Percentiles rank a stretch among this genome's conserved stretches.
phyloP scores from a whole-genome alignment of 305 asterid species.

The Nicotiana rustica region DNA sequence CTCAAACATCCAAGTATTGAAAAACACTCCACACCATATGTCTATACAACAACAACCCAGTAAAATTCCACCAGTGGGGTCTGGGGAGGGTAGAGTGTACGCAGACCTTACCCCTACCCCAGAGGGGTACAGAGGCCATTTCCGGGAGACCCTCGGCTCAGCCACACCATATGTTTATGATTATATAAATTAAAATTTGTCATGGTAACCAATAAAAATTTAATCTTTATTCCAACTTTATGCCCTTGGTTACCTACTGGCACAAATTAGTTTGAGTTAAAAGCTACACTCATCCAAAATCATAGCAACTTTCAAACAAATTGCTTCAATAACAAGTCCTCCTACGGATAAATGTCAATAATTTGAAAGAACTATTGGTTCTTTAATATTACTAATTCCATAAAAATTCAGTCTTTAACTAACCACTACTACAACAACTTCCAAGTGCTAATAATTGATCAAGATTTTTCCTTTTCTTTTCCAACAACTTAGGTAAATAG shows the following conservation, averaged over 20 bases:
- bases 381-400: constrained; percentile 15
- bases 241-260: neutral
- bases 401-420: neutral
- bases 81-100: too few relatives aligned
- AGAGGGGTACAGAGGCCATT: too few relatives aligned
- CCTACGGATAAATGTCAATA: neutral
- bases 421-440: neutral
- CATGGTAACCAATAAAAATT: neutral
- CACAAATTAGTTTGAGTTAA: neutral
- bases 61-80: too few relatives aligned
- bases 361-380: neutral
- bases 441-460: neutral
- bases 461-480: neutral
- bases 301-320: neutral
- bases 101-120: too few relatives aligned
- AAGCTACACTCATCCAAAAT: neutral
- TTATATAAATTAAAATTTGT: neutral
- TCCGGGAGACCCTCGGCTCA: too few relatives aligned
- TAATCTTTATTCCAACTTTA: neutral
- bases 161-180: neutral
- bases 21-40: neutral
- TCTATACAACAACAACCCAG: too few relatives aligned
- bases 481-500: neutral
- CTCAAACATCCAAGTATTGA: neutral
- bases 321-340: neutral